These are phyloP conservation scores for Endoconidiophora laricicola DNA, from an alignment of 2,329 filamentous ascomycete genomes.

Conservation along the genomic window DNA sequence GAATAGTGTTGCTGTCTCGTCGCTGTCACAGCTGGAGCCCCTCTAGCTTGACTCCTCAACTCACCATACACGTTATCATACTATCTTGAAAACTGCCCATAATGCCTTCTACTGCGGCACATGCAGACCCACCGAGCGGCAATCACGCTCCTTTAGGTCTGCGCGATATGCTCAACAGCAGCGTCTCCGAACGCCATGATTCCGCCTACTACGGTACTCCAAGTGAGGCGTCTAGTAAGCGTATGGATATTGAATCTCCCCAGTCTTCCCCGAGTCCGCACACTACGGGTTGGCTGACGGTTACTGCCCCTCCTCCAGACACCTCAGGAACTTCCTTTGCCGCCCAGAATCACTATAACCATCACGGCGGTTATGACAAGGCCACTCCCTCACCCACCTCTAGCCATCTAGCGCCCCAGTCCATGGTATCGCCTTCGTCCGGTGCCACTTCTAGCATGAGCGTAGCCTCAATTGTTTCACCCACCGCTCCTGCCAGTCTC, in stretches of 20 bases:
- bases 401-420: slow-evolving; percentile 31
- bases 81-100: background rate
- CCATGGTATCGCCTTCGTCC: slow-evolving; percentile 35
- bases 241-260: slow-evolving; percentile 14
- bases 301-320: slow-evolving; percentile 19
- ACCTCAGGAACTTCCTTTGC: slow-evolving; percentile 26
- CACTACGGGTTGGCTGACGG: slow-evolving; percentile 11
- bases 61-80: background rate
- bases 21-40: slow-evolving; percentile 5
- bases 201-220: slow-evolving; percentile 13
- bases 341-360: slow-evolving; percentile 12
- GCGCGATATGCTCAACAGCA: slow-evolving; percentile 12
- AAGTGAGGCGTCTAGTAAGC: slow-evolving; percentile 13
- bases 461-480: slow-evolving; percentile 48
- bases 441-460: slow-evolving; percentile 46
- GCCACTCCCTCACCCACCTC: slow-evolving; percentile 31
- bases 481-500: slow-evolving; percentile 30
- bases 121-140: slow-evolving; percentile 1
- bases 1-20: background rate
- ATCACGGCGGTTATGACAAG: slow-evolving; percentile 30
- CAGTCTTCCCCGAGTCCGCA: slow-evolving; percentile 12
- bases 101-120: slow-evolving; percentile 1
- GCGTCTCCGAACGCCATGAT: slow-evolving; percentile 9
- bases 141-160: slow-evolving; percentile 8
- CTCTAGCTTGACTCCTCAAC: slow-evolving; percentile 2